A percentile compares a stretch with the other conserved stretches of the same genome.
Conservation (phyloP, 2,329 filamentous ascomycete species). For the Aulographum hederae region DNA sequence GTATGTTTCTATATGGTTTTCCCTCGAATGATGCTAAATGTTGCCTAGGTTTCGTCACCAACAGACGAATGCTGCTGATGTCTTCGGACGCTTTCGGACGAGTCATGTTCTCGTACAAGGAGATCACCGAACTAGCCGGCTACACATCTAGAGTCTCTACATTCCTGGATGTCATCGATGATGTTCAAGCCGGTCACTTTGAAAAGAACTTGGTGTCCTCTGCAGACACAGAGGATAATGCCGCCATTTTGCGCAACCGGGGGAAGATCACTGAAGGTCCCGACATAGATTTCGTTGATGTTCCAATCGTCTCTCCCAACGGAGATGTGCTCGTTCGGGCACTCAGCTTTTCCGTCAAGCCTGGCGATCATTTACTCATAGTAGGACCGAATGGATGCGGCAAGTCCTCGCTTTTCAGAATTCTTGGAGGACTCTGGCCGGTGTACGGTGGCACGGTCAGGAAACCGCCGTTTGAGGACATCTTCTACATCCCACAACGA, state of each 20-base stretch:
- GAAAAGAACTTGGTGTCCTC: conserved; percentile 94
- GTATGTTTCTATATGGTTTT: conserved; percentile 17
- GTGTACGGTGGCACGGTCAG: conserved; percentile 89
- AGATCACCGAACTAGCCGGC: conserved; percentile 87
- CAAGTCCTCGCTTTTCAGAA: conserved; percentile 90
- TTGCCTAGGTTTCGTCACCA: conserved; percentile 64
- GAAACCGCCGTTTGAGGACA: conserved; percentile 80
- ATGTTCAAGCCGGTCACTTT: conserved; percentile 76
- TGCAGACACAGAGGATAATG: conserved; percentile 63
- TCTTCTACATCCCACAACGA: conserved; percentile 95
- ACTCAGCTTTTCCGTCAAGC: conserved; percentile 71
- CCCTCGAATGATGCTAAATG: conserved; percentile 6
- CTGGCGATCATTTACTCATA: conserved; percentile 81
- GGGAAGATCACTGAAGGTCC: conserved; percentile 67
- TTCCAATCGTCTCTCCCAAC: conserved; percentile 93
- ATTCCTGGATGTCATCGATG: conserved; percentile 82
- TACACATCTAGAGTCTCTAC: conserved; percentile 87
- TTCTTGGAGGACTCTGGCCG: conserved; percentile 90
- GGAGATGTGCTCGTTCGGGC: conserved; percentile 78
- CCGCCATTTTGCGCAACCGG: conserved; percentile 63
- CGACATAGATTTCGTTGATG: conserved; percentile 69
- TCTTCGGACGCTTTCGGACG: conserved; percentile 92
- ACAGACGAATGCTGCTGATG: conserved; percentile 75
- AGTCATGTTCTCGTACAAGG: conserved; percentile 95
- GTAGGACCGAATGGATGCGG: conserved; percentile 95